These are phyloP conservation scores for Iodosphaeria phyllophila DNA, from an alignment of 2,329 filamentous ascomycete species.

Conservation along the genomic window DNA sequence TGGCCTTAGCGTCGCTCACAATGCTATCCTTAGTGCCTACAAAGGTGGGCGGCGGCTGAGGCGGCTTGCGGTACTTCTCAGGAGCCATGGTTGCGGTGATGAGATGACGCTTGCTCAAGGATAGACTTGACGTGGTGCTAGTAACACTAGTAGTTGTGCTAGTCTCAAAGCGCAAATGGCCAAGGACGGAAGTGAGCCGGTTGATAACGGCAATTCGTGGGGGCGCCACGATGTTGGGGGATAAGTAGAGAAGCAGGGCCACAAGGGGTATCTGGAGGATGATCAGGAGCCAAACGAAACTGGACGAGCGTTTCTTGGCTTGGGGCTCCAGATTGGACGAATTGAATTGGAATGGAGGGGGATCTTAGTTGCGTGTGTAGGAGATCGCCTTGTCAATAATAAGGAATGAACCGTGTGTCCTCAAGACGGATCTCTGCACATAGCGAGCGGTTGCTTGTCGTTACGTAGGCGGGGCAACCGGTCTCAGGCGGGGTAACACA, in stretches of 20 bases:
- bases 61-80: slow-evolving; percentile 50
- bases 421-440: no score
- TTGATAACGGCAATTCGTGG: slow-evolving; percentile 34
- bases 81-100: slow-evolving; percentile 44
- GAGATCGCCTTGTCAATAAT: no score
- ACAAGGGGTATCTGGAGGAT: slow-evolving; percentile 26
- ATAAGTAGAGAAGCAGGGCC: slow-evolving; percentile 33
- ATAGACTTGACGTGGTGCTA: slow-evolving; percentile 6
- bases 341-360: no score
- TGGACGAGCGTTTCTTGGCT: no score
- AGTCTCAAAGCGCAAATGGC: slow-evolving; percentile 28
- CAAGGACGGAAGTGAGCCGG: slow-evolving; percentile 39
- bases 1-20: slow-evolving; percentile 43
- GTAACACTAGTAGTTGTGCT: slow-evolving; percentile 11
- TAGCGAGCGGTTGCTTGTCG: no score
- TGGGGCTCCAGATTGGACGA: no score
- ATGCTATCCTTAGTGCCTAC: slow-evolving; percentile 54
- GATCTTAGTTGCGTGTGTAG: no score
- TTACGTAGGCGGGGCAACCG: no score
- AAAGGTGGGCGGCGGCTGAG: slow-evolving; percentile 62
- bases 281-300: no score
- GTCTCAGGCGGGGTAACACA: no score
- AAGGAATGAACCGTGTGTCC: no score
- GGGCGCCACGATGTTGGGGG: slow-evolving; percentile 51
- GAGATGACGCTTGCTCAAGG: no score